Percentiles rank a stretch among this genome's conserved stretches.
These are phyloP conservation scores for Glarea lozoyensis DNA, from an alignment of 495 filamentous ascomycete species.

Conservation along the genomic window DNA sequence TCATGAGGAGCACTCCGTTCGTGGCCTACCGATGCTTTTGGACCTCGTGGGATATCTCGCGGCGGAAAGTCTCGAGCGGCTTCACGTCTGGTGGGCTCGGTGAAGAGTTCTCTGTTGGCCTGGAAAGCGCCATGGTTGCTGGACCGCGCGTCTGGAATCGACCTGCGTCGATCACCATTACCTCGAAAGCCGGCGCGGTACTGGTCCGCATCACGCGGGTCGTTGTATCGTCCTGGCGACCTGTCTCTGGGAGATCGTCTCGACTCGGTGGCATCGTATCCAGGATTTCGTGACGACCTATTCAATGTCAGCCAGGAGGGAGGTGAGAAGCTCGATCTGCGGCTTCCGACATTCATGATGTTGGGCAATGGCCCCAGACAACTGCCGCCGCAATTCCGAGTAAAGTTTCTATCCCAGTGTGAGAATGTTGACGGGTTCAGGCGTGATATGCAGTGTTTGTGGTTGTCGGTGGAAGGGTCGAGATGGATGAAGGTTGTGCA, in stretches of 20 bases:
- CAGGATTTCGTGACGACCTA: slow-evolving; percentile 22
- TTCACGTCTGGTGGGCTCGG: slow-evolving; percentile 20
- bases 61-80: slow-evolving; percentile 20
- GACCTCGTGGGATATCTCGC: slow-evolving; percentile 58
- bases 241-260: slow-evolving; percentile 46
- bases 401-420: too few relatives aligned
- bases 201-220: slow-evolving; percentile 33
- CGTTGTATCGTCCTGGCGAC: slow-evolving; percentile 44
- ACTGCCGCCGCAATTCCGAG: not conserved
- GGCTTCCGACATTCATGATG: slow-evolving; percentile 17
- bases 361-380: slow-evolving; percentile 16
- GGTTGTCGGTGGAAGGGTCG: too few relatives aligned
- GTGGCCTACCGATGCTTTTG: slow-evolving; percentile 54
- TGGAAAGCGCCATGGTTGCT: slow-evolving; percentile 37
- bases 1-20: too few relatives aligned
- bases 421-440: too few relatives aligned
- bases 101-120: slow-evolving; percentile 39
- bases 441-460: too few relatives aligned
- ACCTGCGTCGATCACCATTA: slow-evolving; percentile 23
- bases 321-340: not conserved
- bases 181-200: slow-evolving; percentile 32
- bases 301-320: slow-evolving; percentile 5
- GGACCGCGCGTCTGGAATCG: slow-evolving; percentile 38
- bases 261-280: slow-evolving; percentile 26
- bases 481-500: too few relatives aligned